Evolutionary conservation across 2,329 filamentous ascomycete genomes (phyloP).

Genomic region (Colletotrichum sp.): DNA sequence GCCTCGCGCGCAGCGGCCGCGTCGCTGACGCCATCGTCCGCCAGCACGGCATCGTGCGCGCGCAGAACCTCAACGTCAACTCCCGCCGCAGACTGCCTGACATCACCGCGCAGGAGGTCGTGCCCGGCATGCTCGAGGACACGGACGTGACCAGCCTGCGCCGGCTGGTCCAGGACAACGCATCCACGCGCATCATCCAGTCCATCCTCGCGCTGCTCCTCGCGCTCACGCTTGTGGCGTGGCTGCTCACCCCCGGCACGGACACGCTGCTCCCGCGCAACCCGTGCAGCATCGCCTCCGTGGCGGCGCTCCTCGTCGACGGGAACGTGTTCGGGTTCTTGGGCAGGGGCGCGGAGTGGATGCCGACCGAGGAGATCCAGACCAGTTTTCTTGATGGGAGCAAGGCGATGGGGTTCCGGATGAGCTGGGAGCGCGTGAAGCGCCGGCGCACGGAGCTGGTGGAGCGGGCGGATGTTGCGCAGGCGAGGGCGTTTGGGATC

Average conservation of each 20-base stretch:
- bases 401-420: slow-evolving; percentile 27
- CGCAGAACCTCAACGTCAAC: slow-evolving; percentile 35
- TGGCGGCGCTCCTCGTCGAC: slow-evolving; percentile 39
- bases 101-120: not conserved
- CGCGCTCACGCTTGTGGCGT: slow-evolving; percentile 29
- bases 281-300: slow-evolving; percentile 39
- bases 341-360: slow-evolving; percentile 30
- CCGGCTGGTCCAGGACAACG: slow-evolving; percentile 31
- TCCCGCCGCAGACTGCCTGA: slow-evolving; percentile 20
- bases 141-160: slow-evolving; percentile 18
- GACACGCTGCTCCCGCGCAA: slow-evolving; percentile 30
- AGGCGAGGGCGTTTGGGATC: slow-evolving; percentile 19
- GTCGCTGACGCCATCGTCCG: slow-evolving; percentile 36
- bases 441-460: slow-evolving; percentile 7
- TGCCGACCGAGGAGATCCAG: slow-evolving; percentile 21
- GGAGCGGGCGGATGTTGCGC: not conserved
- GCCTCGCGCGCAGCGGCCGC: slow-evolving; percentile 10
- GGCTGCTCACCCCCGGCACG: slow-evolving; percentile 30
- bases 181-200: slow-evolving; percentile 38
- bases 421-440: slow-evolving; percentile 27
- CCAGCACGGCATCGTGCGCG: slow-evolving; percentile 41
- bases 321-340: slow-evolving; percentile 38
- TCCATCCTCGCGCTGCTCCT: slow-evolving; percentile 33
- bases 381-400: slow-evolving; percentile 26
- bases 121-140: slow-evolving; percentile 16